A percentile compares a stretch with the other conserved stretches of the same genome.
Conservation (phyloP, 106 monocot genomes). For the Acorus gramineus region DNA sequence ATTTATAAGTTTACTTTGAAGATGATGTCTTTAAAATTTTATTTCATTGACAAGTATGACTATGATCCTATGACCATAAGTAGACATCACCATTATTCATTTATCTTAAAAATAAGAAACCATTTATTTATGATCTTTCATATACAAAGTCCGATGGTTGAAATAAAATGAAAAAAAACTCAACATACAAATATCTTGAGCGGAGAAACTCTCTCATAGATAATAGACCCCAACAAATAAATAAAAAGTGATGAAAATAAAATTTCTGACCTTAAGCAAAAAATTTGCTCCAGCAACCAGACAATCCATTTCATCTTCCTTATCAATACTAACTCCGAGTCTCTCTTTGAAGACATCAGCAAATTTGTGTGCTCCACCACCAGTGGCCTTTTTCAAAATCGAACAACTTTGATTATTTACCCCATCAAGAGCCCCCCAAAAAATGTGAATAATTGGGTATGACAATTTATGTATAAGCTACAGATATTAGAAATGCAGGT, state of each 20-base stretch:
- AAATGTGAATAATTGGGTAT: neutral
- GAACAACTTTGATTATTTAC: constrained; percentile 11
- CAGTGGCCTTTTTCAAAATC: constrained; percentile 76
- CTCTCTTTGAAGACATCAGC: constrained; percentile 87
- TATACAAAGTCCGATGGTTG: too few species aligned
- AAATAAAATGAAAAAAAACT: neutral
- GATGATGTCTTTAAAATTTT: too few species aligned
- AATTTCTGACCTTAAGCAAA: constrained; percentile 70
- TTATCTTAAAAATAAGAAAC: too few species aligned
- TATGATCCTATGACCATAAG: too few species aligned
- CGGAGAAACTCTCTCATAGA: neutral
- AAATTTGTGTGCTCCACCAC: constrained; percentile 93
- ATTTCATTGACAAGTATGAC: too few species aligned
- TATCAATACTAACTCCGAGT: constrained; percentile 87
- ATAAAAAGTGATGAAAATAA: neutral
- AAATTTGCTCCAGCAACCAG: constrained; percentile 97
- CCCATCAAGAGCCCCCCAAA: neutral
- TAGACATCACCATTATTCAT: too few species aligned
- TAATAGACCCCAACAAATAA: neutral
- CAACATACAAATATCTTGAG: neutral
- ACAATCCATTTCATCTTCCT: constrained; percentile 97
- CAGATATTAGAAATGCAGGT: neutral
- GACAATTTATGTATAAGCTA: neutral
- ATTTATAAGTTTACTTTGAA: too few species aligned
- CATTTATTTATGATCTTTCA: too few species aligned